Evolutionary conservation across 768 basidiomycete genomes (phyloP), one percentile per base, ranked within the genome.

Genomic region (Rhodotorula graminis): DNA sequence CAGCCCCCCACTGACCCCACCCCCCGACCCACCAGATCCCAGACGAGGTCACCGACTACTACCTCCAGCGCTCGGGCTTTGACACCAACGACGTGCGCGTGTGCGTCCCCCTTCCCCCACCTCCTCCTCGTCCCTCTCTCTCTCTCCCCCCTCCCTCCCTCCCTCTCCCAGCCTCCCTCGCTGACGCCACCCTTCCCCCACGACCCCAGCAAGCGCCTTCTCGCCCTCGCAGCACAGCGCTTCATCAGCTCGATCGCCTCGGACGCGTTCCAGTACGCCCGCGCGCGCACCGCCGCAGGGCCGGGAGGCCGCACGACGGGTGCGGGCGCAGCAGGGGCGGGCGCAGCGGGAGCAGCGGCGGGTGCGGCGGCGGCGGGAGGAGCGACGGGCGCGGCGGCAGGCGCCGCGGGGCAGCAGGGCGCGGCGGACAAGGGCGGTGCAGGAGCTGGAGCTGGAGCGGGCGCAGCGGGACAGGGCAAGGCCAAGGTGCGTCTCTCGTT

Each of bases 251-350:
- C 98, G 79, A 94, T 99, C 67, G 90, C 95, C 6, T 87, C 91
- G 4, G 96, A 99, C 80, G 93, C 96, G 18, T 98, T 92, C 82
- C 93, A 97, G 79, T 95, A 97, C 82, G 96, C 96, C 15, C 90
- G 95, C 44, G 91, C 98, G 78, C 88, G 96, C 50, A 91, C 92
- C 2, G 95, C 92, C 71, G 92, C 91, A 49, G 76, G 77, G 0
- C 80, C 88, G 6, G 14, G 40, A 1, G 59, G 59, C 1, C 23
- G 59, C 11, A 37, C 59, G 12, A 56, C n/a, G 27, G 55, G n/a
- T 16, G 29, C 27, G 11, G 87, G 89, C 42, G 89, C n/a, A n/a
- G 67, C 27, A 52, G 25, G 29, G 12, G 60, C 46, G 3, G 40
- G 59, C 5, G 55, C 53, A 9, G 42, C n/a, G n/a, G n/a, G n/a